A percentile compares a stretch with the other conserved stretches of the same genome.
Conservation (phyloP, 257 asterid species). For the Verbena officinalis region DNA sequence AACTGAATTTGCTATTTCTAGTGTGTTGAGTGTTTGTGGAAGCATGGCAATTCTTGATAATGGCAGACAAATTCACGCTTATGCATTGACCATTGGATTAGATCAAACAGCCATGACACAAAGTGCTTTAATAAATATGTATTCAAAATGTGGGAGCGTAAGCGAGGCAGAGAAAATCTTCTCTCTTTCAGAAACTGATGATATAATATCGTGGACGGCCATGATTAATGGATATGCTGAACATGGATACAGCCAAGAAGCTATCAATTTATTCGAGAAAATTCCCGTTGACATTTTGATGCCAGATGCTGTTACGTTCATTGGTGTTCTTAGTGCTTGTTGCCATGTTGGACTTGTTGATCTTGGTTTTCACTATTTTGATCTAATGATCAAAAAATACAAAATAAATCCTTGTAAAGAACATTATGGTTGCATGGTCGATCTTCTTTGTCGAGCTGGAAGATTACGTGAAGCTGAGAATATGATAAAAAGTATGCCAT, state of each 20-base stretch:
- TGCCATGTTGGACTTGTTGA: slow-evolving; percentile 79
- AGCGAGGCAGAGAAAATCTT: slow-evolving; percentile 59
- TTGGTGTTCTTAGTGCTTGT: slow-evolving; percentile 89
- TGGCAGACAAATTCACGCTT: slow-evolving; percentile 84
- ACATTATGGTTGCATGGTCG: slow-evolving; percentile 94
- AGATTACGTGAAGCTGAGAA: slow-evolving; percentile 67
- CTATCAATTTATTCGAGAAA: slow-evolving; percentile 72
- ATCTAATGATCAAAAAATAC: slow-evolving; percentile 57
- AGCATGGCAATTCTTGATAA: slow-evolving; percentile 75
- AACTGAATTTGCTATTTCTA: slow-evolving; percentile 76
- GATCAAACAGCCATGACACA: slow-evolving; percentile 53
- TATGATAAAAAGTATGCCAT: slow-evolving; percentile 81
- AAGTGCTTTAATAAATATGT: slow-evolving; percentile 77
- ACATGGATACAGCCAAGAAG: slow-evolving; percentile 80
- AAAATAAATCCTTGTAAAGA: slow-evolving; percentile 64
- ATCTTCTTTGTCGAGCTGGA: slow-evolving; percentile 91
- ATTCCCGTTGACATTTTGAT: slow-evolving; percentile 47
- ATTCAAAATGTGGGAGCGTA: slow-evolving; percentile 83
- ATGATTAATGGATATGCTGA: slow-evolving; percentile 93
- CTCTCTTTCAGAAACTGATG: slow-evolving; percentile 46
- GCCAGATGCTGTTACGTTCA: slow-evolving; percentile 79
- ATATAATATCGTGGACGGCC: slow-evolving; percentile 85
- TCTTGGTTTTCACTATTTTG: slow-evolving; percentile 72
- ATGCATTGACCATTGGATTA: slow-evolving; percentile 64
- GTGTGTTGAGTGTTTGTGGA: slow-evolving; percentile 78